These are phyloP conservation scores for Paramecium octaurelia DNA, from an alignment of 73 alveolate species.

Conservation along the genomic window DNA sequence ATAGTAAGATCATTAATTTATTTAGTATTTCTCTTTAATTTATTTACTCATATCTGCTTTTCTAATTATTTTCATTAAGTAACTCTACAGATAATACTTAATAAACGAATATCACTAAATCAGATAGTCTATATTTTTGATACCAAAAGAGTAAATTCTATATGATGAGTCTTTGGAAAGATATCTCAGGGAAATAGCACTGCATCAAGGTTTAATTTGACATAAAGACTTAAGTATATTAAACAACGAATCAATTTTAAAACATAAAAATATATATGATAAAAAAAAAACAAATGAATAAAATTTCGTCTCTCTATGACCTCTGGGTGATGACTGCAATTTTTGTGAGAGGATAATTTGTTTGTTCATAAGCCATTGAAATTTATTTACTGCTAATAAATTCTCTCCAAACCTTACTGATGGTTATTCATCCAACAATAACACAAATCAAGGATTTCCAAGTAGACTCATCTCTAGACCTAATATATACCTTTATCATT, in stretches of 20 bases:
- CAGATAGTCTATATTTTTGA: not conserved
- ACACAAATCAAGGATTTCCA: not conserved
- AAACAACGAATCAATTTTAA: not conserved
- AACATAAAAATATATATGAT: not conserved
- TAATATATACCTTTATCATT: not conserved
- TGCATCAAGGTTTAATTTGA: not conserved
- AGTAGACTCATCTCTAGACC: not conserved
- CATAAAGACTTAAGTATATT: not conserved
- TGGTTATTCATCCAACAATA: not conserved
- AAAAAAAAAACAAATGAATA: not conserved
- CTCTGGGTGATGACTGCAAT: not conserved
- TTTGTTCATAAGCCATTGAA: not conserved
- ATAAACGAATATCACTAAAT: not conserved
- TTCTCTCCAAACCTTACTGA: not conserved
- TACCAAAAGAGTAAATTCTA: not conserved
- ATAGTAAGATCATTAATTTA: too few species aligned
- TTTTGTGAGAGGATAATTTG: not conserved
- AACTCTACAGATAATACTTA: not conserved
- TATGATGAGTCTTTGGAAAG: constrained; percentile 16
- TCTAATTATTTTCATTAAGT: not conserved
- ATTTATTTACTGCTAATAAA: not conserved
- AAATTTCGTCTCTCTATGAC: not conserved
- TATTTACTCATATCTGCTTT: not conserved
- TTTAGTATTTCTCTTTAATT: not conserved
- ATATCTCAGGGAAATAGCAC: not conserved